Base-by-base conservation (phyloP, 1,284 basidiomycete genomes). In the Sporisorium reilianum region DNA sequence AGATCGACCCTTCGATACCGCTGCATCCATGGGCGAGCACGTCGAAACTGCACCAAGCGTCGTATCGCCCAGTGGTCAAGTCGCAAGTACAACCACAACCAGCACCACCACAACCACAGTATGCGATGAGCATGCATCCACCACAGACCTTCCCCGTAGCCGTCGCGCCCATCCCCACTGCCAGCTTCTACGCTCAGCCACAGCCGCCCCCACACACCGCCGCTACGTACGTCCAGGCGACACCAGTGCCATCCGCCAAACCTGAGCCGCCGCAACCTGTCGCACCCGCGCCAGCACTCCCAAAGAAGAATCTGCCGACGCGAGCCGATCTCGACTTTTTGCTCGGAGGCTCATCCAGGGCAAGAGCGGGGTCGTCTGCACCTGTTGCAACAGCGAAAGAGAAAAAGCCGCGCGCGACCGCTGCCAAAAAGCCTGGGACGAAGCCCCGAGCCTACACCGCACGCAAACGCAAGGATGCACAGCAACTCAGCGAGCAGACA, bases 21-120 rank as follows among this genome's bases (percentile, higher is more conserved):
- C 38, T 70, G 0, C 67, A 70, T 57, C 67, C 67, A 12, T 70
- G 67, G 67, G 67, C 67, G 1, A 61, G 22, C 40, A 46, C 45
- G 5, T 52, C 44, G 1, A 45, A 36, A 8, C 16, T 23, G 38
- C 51, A 53, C 18, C 51, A 32, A 14, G 41, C 49, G 5, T 49
- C 50, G 6, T 44, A 58, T 32, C 49, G 25, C 5, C 12, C 57
- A 0, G 18, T 25, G 10, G 22, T 11, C n/a, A 63, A 46, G 20
- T 16, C 52, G 5, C 26, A 18, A 45, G 8, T 32, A 32, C 59
- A 26, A n/a, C 42, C 36, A 32, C 59, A 26, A 20, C 34, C 41
- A 23, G 18, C 25, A n/a, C 45, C 26, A 23, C 26, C 36, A 11
- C 54, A 46, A n/a, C 42, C 16, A 22, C 48, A 55, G 6, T 20